Percentiles rank a stretch among this genome's conserved stretches.
Conservation (phyloP, 2,329 filamentous ascomycete genomes). For the Fusarium devonianum region DNA sequence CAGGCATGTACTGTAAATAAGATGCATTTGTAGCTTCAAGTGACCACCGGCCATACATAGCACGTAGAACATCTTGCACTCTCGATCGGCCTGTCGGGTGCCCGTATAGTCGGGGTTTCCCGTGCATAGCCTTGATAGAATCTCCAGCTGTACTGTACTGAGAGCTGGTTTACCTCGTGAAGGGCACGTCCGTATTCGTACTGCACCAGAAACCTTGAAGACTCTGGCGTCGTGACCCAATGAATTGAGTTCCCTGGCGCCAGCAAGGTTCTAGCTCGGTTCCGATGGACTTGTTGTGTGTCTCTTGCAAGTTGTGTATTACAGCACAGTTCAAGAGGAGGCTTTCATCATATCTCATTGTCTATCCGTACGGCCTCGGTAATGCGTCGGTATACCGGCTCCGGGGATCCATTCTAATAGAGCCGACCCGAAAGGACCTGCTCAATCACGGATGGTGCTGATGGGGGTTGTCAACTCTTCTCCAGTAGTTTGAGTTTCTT, state of each 20-base stretch:
- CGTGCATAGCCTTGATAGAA: constrained; percentile 5
- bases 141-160: too few relatives aligned
- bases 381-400: constrained; percentile 5
- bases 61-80: constrained; percentile 1
- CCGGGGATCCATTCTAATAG: constrained; percentile 25
- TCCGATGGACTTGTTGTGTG: neutral
- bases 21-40: constrained; percentile 2
- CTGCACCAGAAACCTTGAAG: constrained; percentile 19
- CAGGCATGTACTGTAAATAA: constrained; percentile 21
- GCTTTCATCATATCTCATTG: too few relatives aligned
- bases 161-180: too few relatives aligned
- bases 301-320: constrained; percentile 10
- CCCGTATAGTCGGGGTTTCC: constrained; percentile 1
- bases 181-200: constrained; percentile 12
- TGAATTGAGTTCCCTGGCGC: constrained; percentile 31
- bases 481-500: constrained; percentile 28
- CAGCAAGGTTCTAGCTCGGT: constrained; percentile 26
- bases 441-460: constrained; percentile 11
- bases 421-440: constrained; percentile 17
- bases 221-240: constrained; percentile 18
- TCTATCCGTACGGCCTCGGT: neutral
- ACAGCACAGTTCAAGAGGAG: constrained; percentile 16
- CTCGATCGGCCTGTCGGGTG: constrained; percentile 21
- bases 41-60: constrained; percentile 5
- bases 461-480: constrained; percentile 4